Evolutionary conservation across 768 basidiomycete species (phyloP), one percentile per base, ranked within the genome.

Genomic region (Auriscalpium orientale): DNA sequence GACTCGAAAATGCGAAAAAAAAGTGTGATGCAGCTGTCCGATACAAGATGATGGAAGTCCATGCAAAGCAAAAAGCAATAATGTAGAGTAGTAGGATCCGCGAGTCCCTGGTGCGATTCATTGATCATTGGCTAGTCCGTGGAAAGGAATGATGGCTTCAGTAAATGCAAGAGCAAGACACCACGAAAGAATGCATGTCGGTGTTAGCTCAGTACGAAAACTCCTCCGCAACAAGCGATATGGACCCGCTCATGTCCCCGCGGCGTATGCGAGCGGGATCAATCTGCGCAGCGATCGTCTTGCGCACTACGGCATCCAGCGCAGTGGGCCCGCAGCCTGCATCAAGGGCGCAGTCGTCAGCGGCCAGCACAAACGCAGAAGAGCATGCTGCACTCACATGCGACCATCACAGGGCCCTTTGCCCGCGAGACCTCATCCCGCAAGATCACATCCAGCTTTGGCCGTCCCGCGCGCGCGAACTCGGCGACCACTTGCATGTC

Each of bases 251-350:
- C 67, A 75, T 72, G 66, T 85, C 82, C 3, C 83, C 85, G 48
- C 71, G 68, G 56, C 74, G 62, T 57, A 85, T 72, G 55, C 77
- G 74, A 34, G 60, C 62, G 20, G 84, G 80, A 64, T 80, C 75
- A 57, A 88, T 86, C 56, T 83, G 79, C 34, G 74, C 67, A 1
- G 85, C 76, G 9, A 89, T 76, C 44, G 79, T 71, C 67, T 87
- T 84, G 44, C 89, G 75, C 8, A 90, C 79, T 63, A 87, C 71
- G 6, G 79, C 82, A 65, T 87, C 85, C 51, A 91, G 73, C 8
- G 85, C 81, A 0, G 76, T 74, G 0, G 89, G 89, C 1, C 89
- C 89, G 63, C 89, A 91, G 62, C 84, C 86, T 87, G 58, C n/a
- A 50, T 40, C 38, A 37, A 51, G 28, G 28, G 4, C 4, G 28